A percentile compares a stretch with the other conserved stretches of the same genome.
Evolutionary conservation across 2,329 filamentous ascomycete genomes (phyloP).

Genomic region (Sclerotinia spermophila): DNA sequence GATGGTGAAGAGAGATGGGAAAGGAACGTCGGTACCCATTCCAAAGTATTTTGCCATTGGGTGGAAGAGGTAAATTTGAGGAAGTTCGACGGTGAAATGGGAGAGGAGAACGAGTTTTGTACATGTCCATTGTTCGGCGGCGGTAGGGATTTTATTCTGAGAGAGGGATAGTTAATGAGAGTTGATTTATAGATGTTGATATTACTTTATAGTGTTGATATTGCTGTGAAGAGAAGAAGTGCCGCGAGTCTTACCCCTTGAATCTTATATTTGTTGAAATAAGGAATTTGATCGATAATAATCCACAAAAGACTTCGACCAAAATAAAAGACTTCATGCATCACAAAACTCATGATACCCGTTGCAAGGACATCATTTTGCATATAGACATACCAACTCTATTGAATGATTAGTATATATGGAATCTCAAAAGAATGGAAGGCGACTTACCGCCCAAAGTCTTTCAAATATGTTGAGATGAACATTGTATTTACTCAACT

Average conservation of each 20-base stretch:
- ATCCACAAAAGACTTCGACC: conserved; percentile 85
- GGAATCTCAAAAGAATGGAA: neutral
- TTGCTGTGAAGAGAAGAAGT: neutral
- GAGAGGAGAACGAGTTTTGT: conserved; percentile 87
- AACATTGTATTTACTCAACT: conserved; percentile 71
- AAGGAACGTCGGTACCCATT: conserved; percentile 82
- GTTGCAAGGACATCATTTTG: conserved; percentile 96
- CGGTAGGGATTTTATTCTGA: conserved; percentile 74
- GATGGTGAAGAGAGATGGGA: conserved; percentile 82
- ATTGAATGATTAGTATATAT: conserved; percentile 25
- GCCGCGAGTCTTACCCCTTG: conserved; percentile 50
- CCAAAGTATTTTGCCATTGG: conserved; percentile 91
- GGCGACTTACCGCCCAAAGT: conserved; percentile 71
- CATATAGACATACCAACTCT: conserved; percentile 96
- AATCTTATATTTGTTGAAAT: conserved; percentile 91
- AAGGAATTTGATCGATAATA: conserved; percentile 82
- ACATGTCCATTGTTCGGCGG: conserved; percentile 91
- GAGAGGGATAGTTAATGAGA: neutral
- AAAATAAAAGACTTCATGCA: conserved; percentile 95
- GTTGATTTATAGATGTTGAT: neutral
- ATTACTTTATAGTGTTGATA: too few species aligned
- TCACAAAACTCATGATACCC: conserved; percentile 92
- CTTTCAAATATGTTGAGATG: conserved; percentile 77
- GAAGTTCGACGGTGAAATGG: conserved; percentile 96
- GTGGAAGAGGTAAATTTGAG: conserved; percentile 99